A percentile compares a stretch with the other conserved stretches of the same genome.
Evolutionary conservation across 1,284 basidiomycete species (phyloP).

Genomic region (Irpex sp.): DNA sequence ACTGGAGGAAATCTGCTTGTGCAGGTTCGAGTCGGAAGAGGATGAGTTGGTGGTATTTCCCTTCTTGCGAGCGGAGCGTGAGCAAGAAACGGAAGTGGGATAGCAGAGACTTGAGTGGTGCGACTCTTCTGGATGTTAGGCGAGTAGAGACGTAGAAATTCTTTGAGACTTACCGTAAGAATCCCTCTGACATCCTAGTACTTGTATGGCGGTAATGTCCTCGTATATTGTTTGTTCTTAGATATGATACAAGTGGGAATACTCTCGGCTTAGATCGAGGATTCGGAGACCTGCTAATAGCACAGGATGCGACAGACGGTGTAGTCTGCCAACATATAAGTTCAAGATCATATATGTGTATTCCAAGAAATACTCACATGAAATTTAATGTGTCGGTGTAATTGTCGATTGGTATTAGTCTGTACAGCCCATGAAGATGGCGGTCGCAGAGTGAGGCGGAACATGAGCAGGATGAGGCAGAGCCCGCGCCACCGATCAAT

Average conservation of each 20-base stretch:
- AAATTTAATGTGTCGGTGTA: not conserved
- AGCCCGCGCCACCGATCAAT: not conserved
- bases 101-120: constrained; percentile 27
- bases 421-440: not conserved
- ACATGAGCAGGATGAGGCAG: not conserved
- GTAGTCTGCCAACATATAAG: not conserved
- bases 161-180: not conserved
- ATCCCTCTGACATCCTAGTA: not conserved
- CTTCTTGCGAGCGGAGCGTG: constrained; percentile 60
- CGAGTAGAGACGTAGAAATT: not conserved
- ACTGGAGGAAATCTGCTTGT: constrained; percentile 14
- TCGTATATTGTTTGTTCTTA: not conserved
- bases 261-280: not conserved
- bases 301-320: not conserved
- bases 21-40: constrained; percentile 60
- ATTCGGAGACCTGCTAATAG: not conserved
- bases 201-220: not conserved
- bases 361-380: not conserved
- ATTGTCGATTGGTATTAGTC: not conserved
- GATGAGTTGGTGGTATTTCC: constrained; percentile 66
- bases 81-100: constrained; percentile 69
- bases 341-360: not conserved
- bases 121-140: constrained; percentile 15
- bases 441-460: not conserved
- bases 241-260: not conserved